Evolutionary conservation across 768 basidiomycete species (phyloP).

Genomic region (Russula brevipes): DNA sequence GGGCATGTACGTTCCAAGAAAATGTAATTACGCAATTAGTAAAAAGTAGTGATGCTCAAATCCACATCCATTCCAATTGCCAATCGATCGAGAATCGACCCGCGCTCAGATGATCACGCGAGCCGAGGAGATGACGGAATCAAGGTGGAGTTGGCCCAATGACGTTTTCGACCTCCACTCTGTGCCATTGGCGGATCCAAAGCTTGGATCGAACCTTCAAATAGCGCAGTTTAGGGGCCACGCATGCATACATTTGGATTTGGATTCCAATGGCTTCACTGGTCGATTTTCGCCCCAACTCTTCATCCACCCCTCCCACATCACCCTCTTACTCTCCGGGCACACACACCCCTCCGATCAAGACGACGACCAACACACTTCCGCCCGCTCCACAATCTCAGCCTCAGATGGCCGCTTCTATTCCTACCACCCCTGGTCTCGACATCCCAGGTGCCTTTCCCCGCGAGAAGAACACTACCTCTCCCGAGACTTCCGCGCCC

Average conservation of each 20-base stretch:
- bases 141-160: slow-evolving; percentile 8
- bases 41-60: no score
- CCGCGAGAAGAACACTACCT: neutral
- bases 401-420: neutral
- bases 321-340: no score
- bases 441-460: slow-evolving; percentile 19
- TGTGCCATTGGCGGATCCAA: slow-evolving; percentile 11
- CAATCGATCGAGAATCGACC: neutral
- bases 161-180: neutral
- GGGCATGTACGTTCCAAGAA: neutral
- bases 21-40: neutral
- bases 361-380: slow-evolving; percentile 15
- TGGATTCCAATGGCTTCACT: slow-evolving; percentile 9
- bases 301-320: neutral
- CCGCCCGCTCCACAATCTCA: neutral
- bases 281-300: neutral
- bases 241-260: neutral
- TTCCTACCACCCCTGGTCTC: slow-evolving; percentile 11
- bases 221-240: slow-evolving; percentile 14
- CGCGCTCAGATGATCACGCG: slow-evolving; percentile 1
- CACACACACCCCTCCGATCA: slow-evolving; percentile 1
- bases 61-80: neutral
- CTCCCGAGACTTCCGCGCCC: neutral
- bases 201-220: slow-evolving; percentile 16
- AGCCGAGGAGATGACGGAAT: slow-evolving; percentile 4